Evolutionary conservation across 139 green algal species (phyloP), one percentile per base, ranked within the genome.

Genomic region (Chloropicon primus): DNA sequence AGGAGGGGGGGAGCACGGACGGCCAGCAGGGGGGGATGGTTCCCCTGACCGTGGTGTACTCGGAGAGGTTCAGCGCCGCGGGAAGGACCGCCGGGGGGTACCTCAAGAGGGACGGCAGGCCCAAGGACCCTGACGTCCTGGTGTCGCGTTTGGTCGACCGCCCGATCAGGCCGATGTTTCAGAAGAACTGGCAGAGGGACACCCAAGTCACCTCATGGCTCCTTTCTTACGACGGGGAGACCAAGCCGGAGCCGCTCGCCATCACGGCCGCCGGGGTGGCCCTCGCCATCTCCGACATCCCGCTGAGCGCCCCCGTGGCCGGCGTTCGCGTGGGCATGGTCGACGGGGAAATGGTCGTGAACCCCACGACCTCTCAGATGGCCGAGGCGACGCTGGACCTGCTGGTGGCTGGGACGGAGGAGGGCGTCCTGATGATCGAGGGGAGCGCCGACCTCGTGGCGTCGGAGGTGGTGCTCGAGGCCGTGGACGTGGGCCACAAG

Each of bases 381-480:
- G 80, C 85, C 77, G 3, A 71, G 3, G 84, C 77, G 22, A 17
- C 25, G 0, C 84, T 97, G 79, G 94, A 98, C 84, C 80, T 98
- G 72, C 75, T 98, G 53, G 81, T 98, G 74, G 94, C 94, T 1
- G 94, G 94, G 71, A 98, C 94, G 1, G 78, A 85, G n/a, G 85
- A 93, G 17, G 92, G 88, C 0, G 82, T 98, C 53, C 87, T 98
- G 54, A 99, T 99, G 95, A 97, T 99, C 74, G 95, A 99, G 89
- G 95, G 92, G 28, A 97, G 91, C 81, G 92, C 86, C 77, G 89
- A 98, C 82, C 96, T 97, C 76, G 84, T 99, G 1, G 87, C 89
- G 1, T 92, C 96, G 79, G 93, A 94, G 53, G 74, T 94, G 82
- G 91, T 97, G 87, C 75, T 97, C 25, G 84, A 93, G 86, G 93